Percentiles rank a stretch among this genome's conserved stretches.
phyloP scores from a whole-genome alignment of 2,329 filamentous ascomycete genomes.

The Cladophialophora exuberans region DNA sequence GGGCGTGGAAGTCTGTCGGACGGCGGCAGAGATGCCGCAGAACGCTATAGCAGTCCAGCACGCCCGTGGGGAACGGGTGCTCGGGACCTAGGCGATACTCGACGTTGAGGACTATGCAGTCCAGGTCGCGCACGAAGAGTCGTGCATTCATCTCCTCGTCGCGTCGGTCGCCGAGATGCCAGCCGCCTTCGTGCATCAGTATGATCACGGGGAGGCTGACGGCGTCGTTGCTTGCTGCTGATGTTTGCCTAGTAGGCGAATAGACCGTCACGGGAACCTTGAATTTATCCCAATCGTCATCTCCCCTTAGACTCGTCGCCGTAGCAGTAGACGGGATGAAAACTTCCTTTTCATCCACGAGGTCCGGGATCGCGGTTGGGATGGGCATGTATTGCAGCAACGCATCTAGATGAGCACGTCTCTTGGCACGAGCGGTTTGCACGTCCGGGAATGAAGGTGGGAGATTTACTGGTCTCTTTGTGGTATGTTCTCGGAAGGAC shows the following conservation, averaged over 20 bases:
- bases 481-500: neutral
- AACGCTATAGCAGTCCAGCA: neutral
- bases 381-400: neutral
- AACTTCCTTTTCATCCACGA: neutral
- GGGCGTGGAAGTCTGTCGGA: constrained; percentile 1
- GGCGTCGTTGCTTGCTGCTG: neutral
- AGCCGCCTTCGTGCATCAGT: neutral
- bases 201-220: neutral
- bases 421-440: neutral
- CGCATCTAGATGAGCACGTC: neutral
- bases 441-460: neutral
- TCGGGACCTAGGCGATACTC: constrained; percentile 25
- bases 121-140: neutral
- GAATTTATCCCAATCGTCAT: neutral
- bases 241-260: neutral
- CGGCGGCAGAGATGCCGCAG: neutral
- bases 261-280: neutral
- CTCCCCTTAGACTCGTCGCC: too few relatives aligned
- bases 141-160: neutral
- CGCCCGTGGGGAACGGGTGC: constrained; percentile 20
- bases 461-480: neutral
- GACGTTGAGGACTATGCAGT: neutral
- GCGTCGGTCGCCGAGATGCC: neutral
- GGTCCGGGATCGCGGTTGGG: neutral
- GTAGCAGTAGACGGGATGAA: neutral